A percentile compares a stretch with the other conserved stretches of the same genome.
phyloP scores from a whole-genome alignment of 2,329 filamentous ascomycete genomes.

The Aspergillus melleus region DNA sequence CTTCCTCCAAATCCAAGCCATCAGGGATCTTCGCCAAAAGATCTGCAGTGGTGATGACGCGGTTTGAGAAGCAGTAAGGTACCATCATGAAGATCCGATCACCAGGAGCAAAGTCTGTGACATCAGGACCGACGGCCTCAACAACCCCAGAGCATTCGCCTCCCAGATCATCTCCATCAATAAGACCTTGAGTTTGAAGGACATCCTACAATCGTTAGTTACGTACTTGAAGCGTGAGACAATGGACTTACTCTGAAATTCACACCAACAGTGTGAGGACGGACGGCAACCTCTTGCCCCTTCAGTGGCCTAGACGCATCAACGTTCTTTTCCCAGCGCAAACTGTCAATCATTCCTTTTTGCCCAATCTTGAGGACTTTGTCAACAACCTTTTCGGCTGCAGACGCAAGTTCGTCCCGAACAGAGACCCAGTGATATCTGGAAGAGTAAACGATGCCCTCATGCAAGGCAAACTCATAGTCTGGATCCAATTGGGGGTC shows the following conservation, averaged over 20 bases:
- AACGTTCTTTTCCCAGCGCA: not conserved
- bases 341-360: not conserved
- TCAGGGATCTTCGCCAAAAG: not conserved
- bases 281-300: not conserved
- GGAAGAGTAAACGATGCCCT: not conserved
- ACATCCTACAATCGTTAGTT: not conserved
- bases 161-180: constrained; percentile 1
- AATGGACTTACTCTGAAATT: not conserved
- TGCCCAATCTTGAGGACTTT: constrained; percentile 7
- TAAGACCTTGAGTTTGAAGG: not conserved
- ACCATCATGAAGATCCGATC: constrained; percentile 4
- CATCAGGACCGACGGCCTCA: constrained; percentile 4
- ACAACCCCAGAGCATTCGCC: constrained; percentile 16
- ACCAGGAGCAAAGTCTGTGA: not conserved
- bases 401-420: not conserved
- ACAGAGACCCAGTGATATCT: not conserved
- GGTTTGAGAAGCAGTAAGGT: not conserved
- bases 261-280: not conserved
- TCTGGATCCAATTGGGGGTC: not conserved
- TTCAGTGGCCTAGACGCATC: constrained; percentile 3
- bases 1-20: not conserved
- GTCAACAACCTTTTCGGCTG: constrained; percentile 3
- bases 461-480: constrained; percentile 4
- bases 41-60: not conserved
- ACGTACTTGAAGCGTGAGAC: not conserved